phyloP scores from a whole-genome alignment of 2,329 filamentous ascomycete species.

The Meredithiella fracta region DNA sequence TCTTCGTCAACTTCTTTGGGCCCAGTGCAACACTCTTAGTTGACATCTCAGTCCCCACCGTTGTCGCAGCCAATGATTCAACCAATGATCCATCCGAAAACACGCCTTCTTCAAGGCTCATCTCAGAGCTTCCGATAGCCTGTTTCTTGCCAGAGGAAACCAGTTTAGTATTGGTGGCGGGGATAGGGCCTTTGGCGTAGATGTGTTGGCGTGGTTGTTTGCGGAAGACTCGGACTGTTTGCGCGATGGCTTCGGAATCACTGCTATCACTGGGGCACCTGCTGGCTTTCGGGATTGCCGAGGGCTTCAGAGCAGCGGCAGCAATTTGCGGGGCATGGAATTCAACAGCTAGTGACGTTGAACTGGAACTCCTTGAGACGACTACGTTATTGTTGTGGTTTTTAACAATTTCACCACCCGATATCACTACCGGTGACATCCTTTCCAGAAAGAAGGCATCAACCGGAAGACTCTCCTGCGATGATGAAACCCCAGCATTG shows the following conservation, averaged over 20 bases:
- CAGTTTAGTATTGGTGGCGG: not conserved
- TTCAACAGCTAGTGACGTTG: constrained; percentile 31
- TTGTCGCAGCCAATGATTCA: not conserved
- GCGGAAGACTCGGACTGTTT: constrained; percentile 37
- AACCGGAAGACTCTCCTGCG: constrained; percentile 34
- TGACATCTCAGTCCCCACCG: not conserved
- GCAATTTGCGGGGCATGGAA: constrained; percentile 28
- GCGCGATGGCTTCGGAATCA: constrained; percentile 32
- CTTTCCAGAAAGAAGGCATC: constrained; percentile 45
- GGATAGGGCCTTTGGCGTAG: not conserved
- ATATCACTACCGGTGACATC: constrained; percentile 50
- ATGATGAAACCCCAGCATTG: constrained; percentile 29
- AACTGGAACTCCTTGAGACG: constrained; percentile 32
- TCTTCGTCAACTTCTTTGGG: constrained; percentile 40
- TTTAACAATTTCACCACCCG: constrained; percentile 44
- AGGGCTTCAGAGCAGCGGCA: constrained; percentile 33
- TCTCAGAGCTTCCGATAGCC: constrained; percentile 26
- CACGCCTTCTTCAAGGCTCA: not conserved
- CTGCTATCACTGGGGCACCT: constrained; percentile 39
- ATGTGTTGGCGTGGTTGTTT: not conserved
- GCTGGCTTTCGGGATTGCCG: constrained; percentile 28
- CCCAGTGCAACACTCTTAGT: not conserved
- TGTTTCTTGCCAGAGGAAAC: constrained; percentile 33
- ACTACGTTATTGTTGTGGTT: constrained; percentile 40
- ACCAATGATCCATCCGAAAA: not conserved